Evolutionary conservation across 129 eudicot species (phyloP).

Genomic region (Smallanthus sonchifolius): DNA sequence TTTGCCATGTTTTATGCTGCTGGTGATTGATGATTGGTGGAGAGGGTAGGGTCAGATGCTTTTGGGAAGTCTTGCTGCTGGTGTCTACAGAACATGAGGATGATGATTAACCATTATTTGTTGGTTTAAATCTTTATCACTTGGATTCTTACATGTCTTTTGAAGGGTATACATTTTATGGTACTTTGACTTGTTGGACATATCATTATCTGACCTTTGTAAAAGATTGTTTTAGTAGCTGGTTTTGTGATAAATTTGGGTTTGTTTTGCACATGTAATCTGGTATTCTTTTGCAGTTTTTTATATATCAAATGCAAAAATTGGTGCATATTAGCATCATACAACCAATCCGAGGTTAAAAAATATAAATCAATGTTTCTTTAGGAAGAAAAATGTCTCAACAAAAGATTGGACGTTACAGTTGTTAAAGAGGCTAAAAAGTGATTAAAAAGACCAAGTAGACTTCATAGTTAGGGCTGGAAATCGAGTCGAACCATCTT

Average conservation of each 20-base stretch:
- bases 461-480: slow-evolving; percentile 71
- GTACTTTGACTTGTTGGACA: not conserved
- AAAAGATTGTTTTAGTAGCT: not conserved
- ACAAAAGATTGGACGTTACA: not conserved
- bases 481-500: slow-evolving; percentile 51
- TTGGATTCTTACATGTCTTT: slow-evolving; percentile 10
- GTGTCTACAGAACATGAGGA: not conserved
- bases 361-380: not conserved
- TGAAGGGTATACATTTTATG: not conserved
- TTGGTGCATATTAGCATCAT: no score
- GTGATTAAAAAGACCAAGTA: slow-evolving; percentile 61
- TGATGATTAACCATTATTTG: slow-evolving; percentile 13
- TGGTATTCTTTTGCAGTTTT: not conserved
- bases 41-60: not conserved
- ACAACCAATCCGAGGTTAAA: not conserved
- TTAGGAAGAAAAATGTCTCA: not conserved
- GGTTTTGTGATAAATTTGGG: not conserved
- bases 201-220: not conserved
- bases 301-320: not conserved
- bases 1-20: slow-evolving; percentile 11
- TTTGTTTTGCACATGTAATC: not conserved
- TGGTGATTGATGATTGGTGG: slow-evolving; percentile 11
- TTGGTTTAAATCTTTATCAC: slow-evolving; percentile 4
- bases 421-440: not conserved
- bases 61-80: not conserved